Conservation (phyloP, 1,284 basidiomycete species). For the Hypsizygus ulmarius region DNA sequence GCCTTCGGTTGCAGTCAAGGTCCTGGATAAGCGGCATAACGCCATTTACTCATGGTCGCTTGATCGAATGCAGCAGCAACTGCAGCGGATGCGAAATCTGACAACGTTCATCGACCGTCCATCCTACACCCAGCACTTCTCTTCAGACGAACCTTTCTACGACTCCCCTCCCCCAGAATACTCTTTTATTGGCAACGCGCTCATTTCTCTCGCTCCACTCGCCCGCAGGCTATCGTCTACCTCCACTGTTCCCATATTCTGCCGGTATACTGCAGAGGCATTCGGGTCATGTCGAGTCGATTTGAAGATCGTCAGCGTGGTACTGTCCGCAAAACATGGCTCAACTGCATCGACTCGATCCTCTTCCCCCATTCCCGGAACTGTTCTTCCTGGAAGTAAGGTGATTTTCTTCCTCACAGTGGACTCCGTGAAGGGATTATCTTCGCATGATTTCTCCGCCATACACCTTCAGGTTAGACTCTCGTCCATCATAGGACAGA, state of each 20-base stretch:
- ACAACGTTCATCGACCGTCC: constrained; percentile 92
- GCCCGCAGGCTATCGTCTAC: constrained; percentile 75
- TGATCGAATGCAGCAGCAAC: constrained; percentile 82
- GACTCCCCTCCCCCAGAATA: constrained; percentile 82
- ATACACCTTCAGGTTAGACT: constrained; percentile 84
- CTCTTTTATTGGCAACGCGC: constrained; percentile 88
- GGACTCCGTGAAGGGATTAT: constrained; percentile 84
- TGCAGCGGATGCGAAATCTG: constrained; percentile 92
- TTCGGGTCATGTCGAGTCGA: constrained; percentile 89
- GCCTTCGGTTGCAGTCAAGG: constrained; percentile 87
- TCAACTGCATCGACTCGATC: constrained; percentile 67
- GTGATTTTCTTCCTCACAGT: constrained; percentile 80
- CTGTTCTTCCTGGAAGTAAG: constrained; percentile 70
- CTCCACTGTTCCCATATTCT: constrained; percentile 82
- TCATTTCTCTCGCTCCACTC: constrained; percentile 82
- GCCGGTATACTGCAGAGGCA: constrained; percentile 88
- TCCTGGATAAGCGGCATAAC: constrained; percentile 83
- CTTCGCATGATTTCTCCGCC: constrained; percentile 81
- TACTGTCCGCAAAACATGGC: constrained; percentile 59
- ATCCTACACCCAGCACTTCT: constrained; percentile 91
- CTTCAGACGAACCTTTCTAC: constrained; percentile 91
- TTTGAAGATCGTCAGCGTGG: constrained; percentile 73
- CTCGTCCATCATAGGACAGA: constrained; percentile 76
- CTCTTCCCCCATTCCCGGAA: constrained; percentile 64
- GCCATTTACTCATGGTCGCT: constrained; percentile 92